These are phyloP conservation scores for Pestalotiopsis sp. DNA, from an alignment of 2,329 filamentous ascomycete species.

Conservation along the genomic window DNA sequence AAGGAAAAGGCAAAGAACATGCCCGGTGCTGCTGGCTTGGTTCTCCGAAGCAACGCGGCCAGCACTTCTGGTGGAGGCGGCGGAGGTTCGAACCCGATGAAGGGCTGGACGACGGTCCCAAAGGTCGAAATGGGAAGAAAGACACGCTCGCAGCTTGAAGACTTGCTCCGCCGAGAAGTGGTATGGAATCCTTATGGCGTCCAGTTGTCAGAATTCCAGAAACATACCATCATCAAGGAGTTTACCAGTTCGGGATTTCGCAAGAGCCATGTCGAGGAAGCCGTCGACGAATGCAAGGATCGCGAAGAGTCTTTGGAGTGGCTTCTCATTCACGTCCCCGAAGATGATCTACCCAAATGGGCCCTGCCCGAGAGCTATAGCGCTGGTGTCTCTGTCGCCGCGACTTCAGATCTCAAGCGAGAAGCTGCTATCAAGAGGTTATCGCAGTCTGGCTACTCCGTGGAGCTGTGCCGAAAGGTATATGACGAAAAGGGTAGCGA, in stretches of 20 bases:
- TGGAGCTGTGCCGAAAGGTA: conserved; percentile 79
- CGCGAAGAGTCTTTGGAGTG: conserved; percentile 92
- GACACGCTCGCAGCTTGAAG: conserved; percentile 78
- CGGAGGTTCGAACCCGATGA: conserved; percentile 53
- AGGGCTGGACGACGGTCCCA: conserved; percentile 81
- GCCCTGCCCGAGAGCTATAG: conserved; percentile 89
- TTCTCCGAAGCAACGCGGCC: conserved; percentile 49
- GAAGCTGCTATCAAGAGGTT: conserved; percentile 85
- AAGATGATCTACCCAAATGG: conserved; percentile 94
- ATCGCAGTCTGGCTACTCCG: conserved; percentile 79
- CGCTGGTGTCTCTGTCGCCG: conserved; percentile 84
- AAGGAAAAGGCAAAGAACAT: conserved; percentile 69
- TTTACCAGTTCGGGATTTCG: conserved; percentile 82
- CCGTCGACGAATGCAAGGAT: conserved; percentile 84
- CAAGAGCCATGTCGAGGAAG: conserved; percentile 87
- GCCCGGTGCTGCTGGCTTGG: conserved; percentile 59
- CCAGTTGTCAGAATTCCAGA: conserved; percentile 60
- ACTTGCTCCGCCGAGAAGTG: conserved; percentile 74
- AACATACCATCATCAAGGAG: conserved; percentile 68
- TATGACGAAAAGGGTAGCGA: conserved; percentile 72
- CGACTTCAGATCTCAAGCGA: conserved; percentile 71
- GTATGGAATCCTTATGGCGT: conserved; percentile 86
- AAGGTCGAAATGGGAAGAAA: conserved; percentile 92
- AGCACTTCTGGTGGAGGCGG: conserved; percentile 31
- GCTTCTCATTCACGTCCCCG: conserved; percentile 94